Conservation (phyloP, 2,329 filamentous ascomycete genomes). For the Celoporthe dispersa region DNA sequence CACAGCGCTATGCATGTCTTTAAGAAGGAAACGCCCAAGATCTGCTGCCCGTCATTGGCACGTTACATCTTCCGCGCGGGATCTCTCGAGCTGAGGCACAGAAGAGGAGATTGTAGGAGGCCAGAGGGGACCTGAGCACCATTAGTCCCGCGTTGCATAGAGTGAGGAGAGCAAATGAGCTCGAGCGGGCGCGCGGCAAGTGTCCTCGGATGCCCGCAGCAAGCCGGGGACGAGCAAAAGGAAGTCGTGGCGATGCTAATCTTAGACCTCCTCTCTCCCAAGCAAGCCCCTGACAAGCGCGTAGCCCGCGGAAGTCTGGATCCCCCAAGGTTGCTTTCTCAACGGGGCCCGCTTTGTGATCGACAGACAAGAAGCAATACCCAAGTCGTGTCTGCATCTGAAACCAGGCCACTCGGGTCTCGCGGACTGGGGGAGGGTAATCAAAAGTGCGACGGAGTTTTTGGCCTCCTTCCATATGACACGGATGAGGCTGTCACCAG, state of each 20-base stretch:
- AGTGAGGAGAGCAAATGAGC: not conserved
- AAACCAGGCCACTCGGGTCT: not conserved
- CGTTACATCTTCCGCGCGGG: not conserved
- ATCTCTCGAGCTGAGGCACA: not conserved
- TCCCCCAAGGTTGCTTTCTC: not conserved
- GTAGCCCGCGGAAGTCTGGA: too few relatives aligned
- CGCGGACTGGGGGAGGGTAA: not conserved
- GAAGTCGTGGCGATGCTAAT: too few relatives aligned
- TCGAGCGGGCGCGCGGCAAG: not conserved
- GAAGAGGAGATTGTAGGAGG: not conserved
- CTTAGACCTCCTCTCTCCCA: not conserved
- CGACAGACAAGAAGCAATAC: not conserved
- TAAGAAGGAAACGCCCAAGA: not conserved
- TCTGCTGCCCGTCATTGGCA: not conserved
- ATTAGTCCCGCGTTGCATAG: not conserved
- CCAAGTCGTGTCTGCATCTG: not conserved
- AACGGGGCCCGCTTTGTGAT: not conserved
- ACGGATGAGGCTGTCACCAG: not conserved
- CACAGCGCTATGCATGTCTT: not conserved
- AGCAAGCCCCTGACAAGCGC: too few relatives aligned
- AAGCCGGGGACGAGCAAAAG: too few relatives aligned
- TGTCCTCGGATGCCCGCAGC: too few relatives aligned
- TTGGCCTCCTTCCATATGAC: not conserved
- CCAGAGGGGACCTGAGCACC: not conserved
- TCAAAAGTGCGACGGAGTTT: not conserved